Base-by-base conservation (phyloP, 2,329 filamentous ascomycete species). In the Chalara sp. region DNA sequence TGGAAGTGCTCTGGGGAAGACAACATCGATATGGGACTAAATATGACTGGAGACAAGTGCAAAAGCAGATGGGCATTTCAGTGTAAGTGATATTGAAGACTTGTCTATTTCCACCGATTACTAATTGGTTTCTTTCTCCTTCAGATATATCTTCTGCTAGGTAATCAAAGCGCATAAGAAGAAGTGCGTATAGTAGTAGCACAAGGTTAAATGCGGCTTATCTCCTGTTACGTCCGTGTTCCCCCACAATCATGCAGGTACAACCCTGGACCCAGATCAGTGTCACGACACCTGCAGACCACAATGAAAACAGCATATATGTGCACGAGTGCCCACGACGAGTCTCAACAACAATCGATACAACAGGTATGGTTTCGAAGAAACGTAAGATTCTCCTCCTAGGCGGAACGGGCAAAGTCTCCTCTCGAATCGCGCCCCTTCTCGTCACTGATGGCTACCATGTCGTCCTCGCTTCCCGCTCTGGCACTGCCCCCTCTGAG, bases 341-440 rank as follows among this genome's bases (percentile, higher is more conserved):
- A 21, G 21, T 21, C 21, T 21, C 21, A 21, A 21, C 21, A 21
- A 21, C 21, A 21, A 21, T 21, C 21, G 21, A 21, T 21, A 21
- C 21, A 21, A 37, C 35, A 8, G n/a, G 8, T 8, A 10, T 37
- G 35, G 8, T n/a, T n/a, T 37, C 35, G n/a, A 4, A 37, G n/a
- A 37, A 37, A n/a, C 8, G n/a, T 10, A n/a, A 10, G n/a, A 32
- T 76, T 39, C 65, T 76, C 39, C 57, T 76, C 6, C 61, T 68
- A 2, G 73, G 73, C 44, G 73, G 73, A 42, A 73, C 69, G 1
- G 73, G 74, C 50, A 75, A 72, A 45, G 66, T 74, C 1, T 67
- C 68, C 41, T 61, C 62, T n/a, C 67, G 68, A 32, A 60, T 76
- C 32, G 67, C 67, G 39, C 52, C 55, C 12, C 63, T 70, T 4